Evolutionary conservation across 2,329 filamentous ascomycete genomes (phyloP).

Genomic region (Pestalotiopsis sp.): DNA sequence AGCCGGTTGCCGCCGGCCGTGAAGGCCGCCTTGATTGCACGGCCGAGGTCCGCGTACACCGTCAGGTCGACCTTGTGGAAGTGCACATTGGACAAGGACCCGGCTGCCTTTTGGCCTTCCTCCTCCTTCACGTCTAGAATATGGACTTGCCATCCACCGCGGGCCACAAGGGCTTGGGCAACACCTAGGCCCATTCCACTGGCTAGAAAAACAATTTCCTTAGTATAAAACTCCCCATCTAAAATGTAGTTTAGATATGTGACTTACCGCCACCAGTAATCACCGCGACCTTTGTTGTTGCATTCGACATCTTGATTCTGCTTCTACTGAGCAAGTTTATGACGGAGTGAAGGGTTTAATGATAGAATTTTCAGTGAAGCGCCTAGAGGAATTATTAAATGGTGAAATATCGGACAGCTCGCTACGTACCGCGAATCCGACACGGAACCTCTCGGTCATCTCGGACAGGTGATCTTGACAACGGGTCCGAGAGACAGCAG

Average conservation of each 20-base stretch:
- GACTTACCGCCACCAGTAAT: neutral
- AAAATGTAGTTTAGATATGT: neutral
- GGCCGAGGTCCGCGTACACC: slow-evolving; percentile 28
- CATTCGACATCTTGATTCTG: neutral
- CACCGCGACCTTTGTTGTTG: neutral
- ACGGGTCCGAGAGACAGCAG: neutral
- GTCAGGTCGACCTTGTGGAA: slow-evolving; percentile 42
- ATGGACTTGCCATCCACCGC: slow-evolving; percentile 40
- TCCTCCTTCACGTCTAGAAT: slow-evolving; percentile 40
- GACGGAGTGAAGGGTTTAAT: neutral
- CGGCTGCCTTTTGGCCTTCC: slow-evolving; percentile 32
- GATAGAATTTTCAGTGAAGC: neutral
- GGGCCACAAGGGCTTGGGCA: slow-evolving; percentile 37
- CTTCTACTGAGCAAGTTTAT: neutral
- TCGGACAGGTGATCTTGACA: neutral
- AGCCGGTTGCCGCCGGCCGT: slow-evolving; percentile 31
- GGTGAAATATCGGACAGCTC: neutral
- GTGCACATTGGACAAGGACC: slow-evolving; percentile 27
- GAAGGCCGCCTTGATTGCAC: slow-evolving; percentile 40
- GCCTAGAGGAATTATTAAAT: neutral
- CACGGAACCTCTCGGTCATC: neutral
- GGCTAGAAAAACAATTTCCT: slow-evolving; percentile 25
- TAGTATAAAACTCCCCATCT: neutral
- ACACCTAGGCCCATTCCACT: slow-evolving; percentile 45
- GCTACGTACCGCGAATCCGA: neutral